A percentile compares a stretch with the other conserved stretches of the same genome.
Conservation (phyloP, 495 filamentous ascomycete species). For the Cercophora newfieldiana region DNA sequence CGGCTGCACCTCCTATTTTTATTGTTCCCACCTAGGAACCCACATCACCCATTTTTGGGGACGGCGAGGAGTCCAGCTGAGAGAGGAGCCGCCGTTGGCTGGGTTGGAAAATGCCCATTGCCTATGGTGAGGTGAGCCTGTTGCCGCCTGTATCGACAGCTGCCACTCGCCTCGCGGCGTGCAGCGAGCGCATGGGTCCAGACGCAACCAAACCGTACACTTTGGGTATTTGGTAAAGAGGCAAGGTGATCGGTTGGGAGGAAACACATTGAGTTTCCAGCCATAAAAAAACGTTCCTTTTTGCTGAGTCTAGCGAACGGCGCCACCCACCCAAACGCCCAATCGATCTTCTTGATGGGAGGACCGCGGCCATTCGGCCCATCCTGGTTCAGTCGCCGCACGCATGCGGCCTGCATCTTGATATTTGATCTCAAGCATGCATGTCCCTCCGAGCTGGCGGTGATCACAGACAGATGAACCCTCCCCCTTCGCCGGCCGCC, state of each 20-base stretch:
- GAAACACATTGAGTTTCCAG: conserved; percentile 2
- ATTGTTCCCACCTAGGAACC: conserved; percentile 2
- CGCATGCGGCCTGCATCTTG: not conserved
- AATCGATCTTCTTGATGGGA: not conserved
- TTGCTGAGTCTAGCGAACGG: not conserved
- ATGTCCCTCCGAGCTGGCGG: not conserved
- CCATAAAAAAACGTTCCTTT: not conserved
- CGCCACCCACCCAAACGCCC: not conserved
- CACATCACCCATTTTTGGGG: conserved; percentile 13
- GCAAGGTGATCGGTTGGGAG: not conserved
- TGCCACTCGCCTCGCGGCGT: conserved; percentile 6
- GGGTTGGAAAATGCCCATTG: no score
- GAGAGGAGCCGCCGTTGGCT: not conserved
- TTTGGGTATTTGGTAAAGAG: conserved; percentile 5
- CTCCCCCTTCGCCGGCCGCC: no score
- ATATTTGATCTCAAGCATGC: not conserved
- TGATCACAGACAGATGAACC: no score
- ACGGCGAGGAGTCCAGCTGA: not conserved
- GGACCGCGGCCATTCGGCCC: not conserved
- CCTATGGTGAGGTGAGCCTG: no score
- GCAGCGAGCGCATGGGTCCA: conserved; percentile 5
- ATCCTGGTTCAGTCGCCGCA: no score
- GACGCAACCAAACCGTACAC: conserved; percentile 16
- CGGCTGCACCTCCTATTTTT: conserved; percentile 6
- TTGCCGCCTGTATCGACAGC: not conserved